Conservation (phyloP, 2,329 filamentous ascomycete species). For the Trichoderma arundinaceum region DNA sequence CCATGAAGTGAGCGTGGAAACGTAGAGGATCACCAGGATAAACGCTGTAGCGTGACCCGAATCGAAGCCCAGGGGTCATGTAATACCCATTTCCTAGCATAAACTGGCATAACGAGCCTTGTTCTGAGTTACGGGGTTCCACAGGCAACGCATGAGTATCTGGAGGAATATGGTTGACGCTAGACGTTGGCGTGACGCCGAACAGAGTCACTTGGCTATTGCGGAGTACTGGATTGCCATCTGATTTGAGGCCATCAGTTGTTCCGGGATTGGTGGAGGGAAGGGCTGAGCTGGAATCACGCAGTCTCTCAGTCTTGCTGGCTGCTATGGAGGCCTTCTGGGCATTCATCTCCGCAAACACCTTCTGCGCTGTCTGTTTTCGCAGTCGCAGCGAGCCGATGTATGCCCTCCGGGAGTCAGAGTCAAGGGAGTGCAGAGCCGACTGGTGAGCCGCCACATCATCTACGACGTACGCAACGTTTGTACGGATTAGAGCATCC, state of each 20-base stretch:
- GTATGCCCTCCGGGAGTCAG: slow-evolving; percentile 66
- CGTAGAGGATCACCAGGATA: slow-evolving; percentile 94
- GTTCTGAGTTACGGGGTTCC: slow-evolving; percentile 33
- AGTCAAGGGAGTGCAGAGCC: slow-evolving; percentile 63
- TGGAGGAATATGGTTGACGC: slow-evolving; percentile 40
- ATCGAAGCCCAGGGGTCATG: slow-evolving; percentile 88
- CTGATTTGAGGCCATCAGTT: neutral
- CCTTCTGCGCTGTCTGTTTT: slow-evolving; percentile 50
- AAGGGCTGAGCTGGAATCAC: slow-evolving; percentile 11
- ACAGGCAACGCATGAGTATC: slow-evolving; percentile 31
- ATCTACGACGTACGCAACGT: slow-evolving; percentile 79
- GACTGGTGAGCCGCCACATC: slow-evolving; percentile 73
- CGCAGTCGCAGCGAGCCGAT: slow-evolving; percentile 59
- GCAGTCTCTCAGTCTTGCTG: slow-evolving; percentile 16
- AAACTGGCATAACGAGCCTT: slow-evolving; percentile 73
- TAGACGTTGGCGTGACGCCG: slow-evolving; percentile 47
- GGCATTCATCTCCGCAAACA: slow-evolving; percentile 48
- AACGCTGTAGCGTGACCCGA: slow-evolving; percentile 91
- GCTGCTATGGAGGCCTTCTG: slow-evolving; percentile 44
- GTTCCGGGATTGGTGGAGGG: slow-evolving; percentile 3
- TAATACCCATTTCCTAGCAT: slow-evolving; percentile 82
- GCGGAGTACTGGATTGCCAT: slow-evolving; percentile 2
- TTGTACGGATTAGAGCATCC: slow-evolving; percentile 76
- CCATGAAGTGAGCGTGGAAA: slow-evolving; percentile 94
- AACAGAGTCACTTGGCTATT: slow-evolving; percentile 36